These are phyloP conservation scores for Penicillium fuscoglaucum DNA, from an alignment of 2,329 filamentous ascomycete genomes.

Conservation along the genomic window DNA sequence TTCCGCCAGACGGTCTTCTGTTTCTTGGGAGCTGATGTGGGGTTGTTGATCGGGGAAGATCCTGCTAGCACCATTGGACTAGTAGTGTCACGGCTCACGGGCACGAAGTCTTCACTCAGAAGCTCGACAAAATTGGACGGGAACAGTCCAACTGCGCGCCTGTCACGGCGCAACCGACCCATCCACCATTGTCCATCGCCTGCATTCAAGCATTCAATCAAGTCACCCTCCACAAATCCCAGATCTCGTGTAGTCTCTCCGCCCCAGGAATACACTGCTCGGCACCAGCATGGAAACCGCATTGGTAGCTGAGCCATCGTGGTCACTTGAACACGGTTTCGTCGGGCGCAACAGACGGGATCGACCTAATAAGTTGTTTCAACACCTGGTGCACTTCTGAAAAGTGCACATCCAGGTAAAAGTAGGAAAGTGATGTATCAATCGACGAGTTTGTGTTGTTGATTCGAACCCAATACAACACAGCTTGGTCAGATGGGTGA, in stretches of 20 bases:
- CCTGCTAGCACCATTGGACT: conserved; percentile 57
- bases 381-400: neutral
- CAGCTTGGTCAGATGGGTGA: conserved; percentile 14
- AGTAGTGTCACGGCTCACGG: conserved; percentile 53
- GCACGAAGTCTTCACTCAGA: conserved; percentile 79
- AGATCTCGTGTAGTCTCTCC: conserved; percentile 94
- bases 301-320: conserved; percentile 62
- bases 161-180: conserved; percentile 83
- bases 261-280: conserved; percentile 90
- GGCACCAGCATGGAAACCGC: conserved; percentile 87
- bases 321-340: conserved; percentile 6
- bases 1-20: conserved; percentile 62
- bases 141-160: conserved; percentile 86
- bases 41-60: conserved; percentile 45
- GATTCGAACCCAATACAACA: neutral
- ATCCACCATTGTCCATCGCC: conserved; percentile 99
- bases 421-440: neutral
- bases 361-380: neutral
- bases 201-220: conserved; percentile 97
- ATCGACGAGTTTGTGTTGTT: conserved; percentile 3
- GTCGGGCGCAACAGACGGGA: conserved; percentile 3
- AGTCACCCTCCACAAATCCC: conserved; percentile 93
- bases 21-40: conserved; percentile 57
- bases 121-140: conserved; percentile 97
- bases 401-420: neutral